These are phyloP conservation scores for Camellia japonica DNA, from an alignment of 148 eudicot species.

Conservation along the genomic window DNA sequence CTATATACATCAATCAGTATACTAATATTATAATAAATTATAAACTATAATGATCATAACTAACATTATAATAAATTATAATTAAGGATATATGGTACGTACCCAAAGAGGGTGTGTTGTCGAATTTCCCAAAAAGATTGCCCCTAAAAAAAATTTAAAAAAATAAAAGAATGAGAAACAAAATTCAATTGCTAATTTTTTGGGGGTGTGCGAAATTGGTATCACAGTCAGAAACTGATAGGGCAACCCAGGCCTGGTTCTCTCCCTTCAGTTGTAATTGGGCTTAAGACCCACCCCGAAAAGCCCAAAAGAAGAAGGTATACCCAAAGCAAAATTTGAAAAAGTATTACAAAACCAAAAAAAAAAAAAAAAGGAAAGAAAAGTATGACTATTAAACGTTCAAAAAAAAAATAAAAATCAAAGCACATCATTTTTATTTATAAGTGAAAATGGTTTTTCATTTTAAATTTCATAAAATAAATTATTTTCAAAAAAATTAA, in stretches of 20 bases:
- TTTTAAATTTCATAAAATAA: not conserved
- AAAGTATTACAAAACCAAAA: no score
- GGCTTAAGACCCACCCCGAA: no score
- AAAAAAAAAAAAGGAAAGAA: no score
- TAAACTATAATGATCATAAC: no score
- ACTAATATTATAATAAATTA: no score
- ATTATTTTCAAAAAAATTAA: no score
- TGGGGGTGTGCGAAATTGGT: not conserved
- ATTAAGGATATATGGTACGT: not conserved
- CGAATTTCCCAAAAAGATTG: not conserved
- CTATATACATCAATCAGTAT: no score
- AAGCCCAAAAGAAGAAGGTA: not conserved
- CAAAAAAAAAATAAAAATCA: not conserved
- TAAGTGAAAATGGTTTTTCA: not conserved
- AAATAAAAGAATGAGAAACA: no score
- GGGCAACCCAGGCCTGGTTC: not conserved
- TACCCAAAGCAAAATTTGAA: no score
- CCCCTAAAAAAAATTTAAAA: no score
- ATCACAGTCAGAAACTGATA: not conserved
- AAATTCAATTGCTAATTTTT: not conserved
- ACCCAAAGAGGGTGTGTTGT: not conserved
- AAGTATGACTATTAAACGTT: no score
- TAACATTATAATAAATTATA: no score
- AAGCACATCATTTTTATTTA: not conserved
- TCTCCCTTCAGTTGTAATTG: not conserved